Evolutionary conservation across 192 early-diverging fungal genomes (phyloP).

Genomic region (Rhizophagus sp.): DNA sequence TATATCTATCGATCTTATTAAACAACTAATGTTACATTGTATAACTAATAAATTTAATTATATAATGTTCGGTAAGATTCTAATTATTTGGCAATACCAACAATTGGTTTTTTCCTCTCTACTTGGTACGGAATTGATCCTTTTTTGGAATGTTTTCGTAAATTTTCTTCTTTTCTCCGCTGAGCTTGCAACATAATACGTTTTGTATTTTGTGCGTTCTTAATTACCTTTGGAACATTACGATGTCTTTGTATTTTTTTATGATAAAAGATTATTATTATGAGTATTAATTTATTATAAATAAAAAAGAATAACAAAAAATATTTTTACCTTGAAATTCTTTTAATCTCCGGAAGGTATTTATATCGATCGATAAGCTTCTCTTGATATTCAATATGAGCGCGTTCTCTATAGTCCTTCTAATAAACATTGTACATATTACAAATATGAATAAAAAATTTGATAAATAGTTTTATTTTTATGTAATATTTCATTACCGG

Average conservation of each 20-base stretch:
- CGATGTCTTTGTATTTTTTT: conserved; percentile 64
- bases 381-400: conserved; percentile 76
- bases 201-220: conserved; percentile 78
- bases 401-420: conserved; percentile 75
- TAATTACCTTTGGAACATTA: conserved; percentile 81
- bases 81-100: conserved; percentile 60
- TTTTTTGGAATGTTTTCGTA: conserved; percentile 81
- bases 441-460: not conserved
- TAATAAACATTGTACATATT: conserved; percentile 9
- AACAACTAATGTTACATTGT: too few relatives aligned
- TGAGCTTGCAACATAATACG: conserved; percentile 76
- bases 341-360: conserved; percentile 85
- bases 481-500: conserved; percentile 24
- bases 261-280: not conserved
- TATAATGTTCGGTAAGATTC: too few relatives aligned
- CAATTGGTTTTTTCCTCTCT: conserved; percentile 71
- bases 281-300: not conserved
- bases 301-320: not conserved
- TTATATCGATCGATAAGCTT: conserved; percentile 93
- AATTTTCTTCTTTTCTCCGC: conserved; percentile 88
- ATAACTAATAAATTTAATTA: too few relatives aligned
- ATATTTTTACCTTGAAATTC: conserved; percentile 53
- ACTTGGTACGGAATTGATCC: conserved; percentile 56
- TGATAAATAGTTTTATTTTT: not conserved
- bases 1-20: too few relatives aligned